A percentile compares a stretch with the other conserved stretches of the same genome.
phyloP scores from a whole-genome alignment of 345 rosid genomes.

The Lenwebbia sp. region DNA sequence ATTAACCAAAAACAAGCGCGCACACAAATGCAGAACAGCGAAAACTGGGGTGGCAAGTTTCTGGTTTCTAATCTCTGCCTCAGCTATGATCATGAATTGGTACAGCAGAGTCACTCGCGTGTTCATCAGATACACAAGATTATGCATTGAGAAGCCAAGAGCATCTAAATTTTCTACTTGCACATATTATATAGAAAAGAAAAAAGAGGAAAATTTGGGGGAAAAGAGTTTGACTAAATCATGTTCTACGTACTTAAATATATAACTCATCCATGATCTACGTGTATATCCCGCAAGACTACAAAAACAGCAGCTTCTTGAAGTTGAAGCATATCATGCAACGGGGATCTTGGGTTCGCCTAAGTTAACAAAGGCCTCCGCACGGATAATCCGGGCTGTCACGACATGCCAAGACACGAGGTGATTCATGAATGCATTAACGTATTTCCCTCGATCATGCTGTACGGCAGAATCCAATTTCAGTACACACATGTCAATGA shows the following conservation, averaged over 20 bases:
- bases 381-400: constrained; percentile 67
- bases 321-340: constrained; percentile 17
- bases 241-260: background rate
- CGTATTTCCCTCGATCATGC: constrained; percentile 68
- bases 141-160: background rate
- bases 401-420: constrained; percentile 87
- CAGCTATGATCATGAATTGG: background rate
- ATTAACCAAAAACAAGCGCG: background rate
- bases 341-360: constrained; percentile 78
- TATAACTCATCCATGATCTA: background rate
- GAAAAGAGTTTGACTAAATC: background rate
- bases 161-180: background rate
- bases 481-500: background rate
- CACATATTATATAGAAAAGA: background rate
- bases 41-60: background rate
- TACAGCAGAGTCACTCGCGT: background rate
- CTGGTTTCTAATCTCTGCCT: background rate
- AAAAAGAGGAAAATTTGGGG: background rate
- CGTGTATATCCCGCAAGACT: background rate
- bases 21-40: background rate
- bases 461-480: constrained; percentile 6
- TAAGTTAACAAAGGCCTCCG: constrained; percentile 82
- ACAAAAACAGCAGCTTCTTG: background rate
- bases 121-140: background rate
- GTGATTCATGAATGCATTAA: constrained; percentile 61